Evolutionary conservation across 495 filamentous ascomycete genomes (phyloP).

Genomic region (Aspergillus cristatus): DNA sequence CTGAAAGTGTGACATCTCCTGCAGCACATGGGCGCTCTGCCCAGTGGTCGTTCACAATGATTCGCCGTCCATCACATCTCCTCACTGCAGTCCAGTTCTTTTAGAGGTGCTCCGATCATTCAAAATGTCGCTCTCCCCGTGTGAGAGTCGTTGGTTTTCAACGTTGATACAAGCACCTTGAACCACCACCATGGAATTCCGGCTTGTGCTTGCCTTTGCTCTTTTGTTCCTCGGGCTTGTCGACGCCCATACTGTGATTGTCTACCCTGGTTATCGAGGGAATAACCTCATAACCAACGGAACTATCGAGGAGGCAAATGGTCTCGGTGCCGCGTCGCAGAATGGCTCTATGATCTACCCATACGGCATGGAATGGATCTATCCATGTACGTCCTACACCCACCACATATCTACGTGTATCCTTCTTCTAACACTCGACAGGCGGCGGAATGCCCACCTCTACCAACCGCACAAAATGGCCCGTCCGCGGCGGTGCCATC

Average conservation of each 20-base stretch:
- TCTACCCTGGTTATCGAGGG: slow-evolving; percentile 90
- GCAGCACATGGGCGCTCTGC: slow-evolving; percentile 5
- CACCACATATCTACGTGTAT: background rate
- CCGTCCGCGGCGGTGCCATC: slow-evolving; percentile 74
- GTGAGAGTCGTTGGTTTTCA: background rate
- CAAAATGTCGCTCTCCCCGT: too few relatives aligned
- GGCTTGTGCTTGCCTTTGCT: slow-evolving; percentile 5
- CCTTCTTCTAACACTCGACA: slow-evolving; percentile 22
- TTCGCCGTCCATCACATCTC: too few relatives aligned
- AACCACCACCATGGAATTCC: slow-evolving; percentile 16
- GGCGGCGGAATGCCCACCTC: slow-evolving; percentile 78
- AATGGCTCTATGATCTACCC: slow-evolving; percentile 49
- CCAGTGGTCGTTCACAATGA: background rate
- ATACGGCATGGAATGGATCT: slow-evolving; percentile 96
- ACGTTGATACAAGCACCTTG: too few relatives aligned
- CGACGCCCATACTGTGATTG: slow-evolving; percentile 77
- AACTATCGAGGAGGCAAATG: slow-evolving; percentile 33
- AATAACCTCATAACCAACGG: slow-evolving; percentile 81
- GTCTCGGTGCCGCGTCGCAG: slow-evolving; percentile 36
- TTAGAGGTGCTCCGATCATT: too few relatives aligned
- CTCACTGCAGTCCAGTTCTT: too few relatives aligned
- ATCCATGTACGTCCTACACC: slow-evolving; percentile 66
- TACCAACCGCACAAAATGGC: slow-evolving; percentile 86
- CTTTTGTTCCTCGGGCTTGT: slow-evolving; percentile 43
- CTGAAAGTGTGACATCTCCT: slow-evolving; percentile 10